Percentiles rank a stretch among this genome's conserved stretches.
Conservation (phyloP, 805 yeast genomes). For the Dipodascopsis uninucleata region DNA sequence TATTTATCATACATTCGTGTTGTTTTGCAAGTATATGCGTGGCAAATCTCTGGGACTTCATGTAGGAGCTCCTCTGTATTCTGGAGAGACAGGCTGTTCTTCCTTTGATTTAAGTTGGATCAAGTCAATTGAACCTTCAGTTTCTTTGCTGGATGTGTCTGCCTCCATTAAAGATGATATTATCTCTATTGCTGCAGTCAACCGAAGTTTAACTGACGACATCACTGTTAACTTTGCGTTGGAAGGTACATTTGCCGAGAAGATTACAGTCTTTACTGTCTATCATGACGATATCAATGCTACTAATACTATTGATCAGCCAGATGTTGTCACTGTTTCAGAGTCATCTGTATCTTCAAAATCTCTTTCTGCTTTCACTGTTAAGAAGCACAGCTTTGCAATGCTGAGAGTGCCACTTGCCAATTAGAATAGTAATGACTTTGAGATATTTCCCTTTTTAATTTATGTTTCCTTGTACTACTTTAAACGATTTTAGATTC, state of each 20-base stretch:
- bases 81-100: conserved; percentile 32
- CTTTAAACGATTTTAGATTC: too few relatives aligned
- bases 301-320: conserved; percentile 34
- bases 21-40: conserved; percentile 37
- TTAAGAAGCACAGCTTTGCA: conserved; percentile 1
- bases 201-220: conserved; percentile 32
- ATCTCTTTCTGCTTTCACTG: too few relatives aligned
- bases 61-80: conserved; percentile 34
- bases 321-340: conserved; percentile 27
- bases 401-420: not conserved
- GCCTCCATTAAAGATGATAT: conserved; percentile 32
- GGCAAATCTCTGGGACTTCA: conserved; percentile 36
- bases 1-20: conserved; percentile 34
- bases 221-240: conserved; percentile 31
- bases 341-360: conserved; percentile 14
- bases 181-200: conserved; percentile 36
- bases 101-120: conserved; percentile 27
- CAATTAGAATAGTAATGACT: too few relatives aligned
- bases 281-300: conserved; percentile 37
- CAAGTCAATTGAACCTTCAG: conserved; percentile 23
- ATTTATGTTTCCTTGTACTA: too few relatives aligned
- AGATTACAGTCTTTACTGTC: conserved; percentile 30
- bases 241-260: conserved; percentile 17
- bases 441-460: too few relatives aligned
- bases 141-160: conserved; percentile 34